Percentiles rank a stretch among this genome's conserved stretches.
These are phyloP conservation scores for Hypoxylon lenormandii DNA, from an alignment of 495 filamentous ascomycete species.

Conservation along the genomic window DNA sequence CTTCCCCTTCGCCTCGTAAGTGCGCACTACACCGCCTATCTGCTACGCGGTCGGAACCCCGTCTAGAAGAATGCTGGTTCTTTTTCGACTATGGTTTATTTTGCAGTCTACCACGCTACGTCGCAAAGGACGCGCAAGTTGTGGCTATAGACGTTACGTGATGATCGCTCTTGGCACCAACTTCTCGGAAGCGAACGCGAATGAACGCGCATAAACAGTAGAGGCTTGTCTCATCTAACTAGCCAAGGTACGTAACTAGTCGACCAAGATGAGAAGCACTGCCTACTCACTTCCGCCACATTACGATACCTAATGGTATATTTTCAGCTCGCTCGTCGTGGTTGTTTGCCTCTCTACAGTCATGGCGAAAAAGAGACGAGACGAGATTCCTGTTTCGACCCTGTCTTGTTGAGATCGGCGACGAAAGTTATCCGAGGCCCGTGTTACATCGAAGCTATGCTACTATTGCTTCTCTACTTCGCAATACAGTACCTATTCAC, in stretches of 20 bases:
- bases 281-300: conserved; percentile 24
- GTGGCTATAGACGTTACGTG: conserved; percentile 6
- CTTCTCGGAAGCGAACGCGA: conserved; percentile 23
- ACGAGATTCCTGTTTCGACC: background rate
- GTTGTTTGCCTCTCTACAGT: conserved; percentile 22
- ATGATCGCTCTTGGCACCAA: conserved; percentile 25
- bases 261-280: conserved; percentile 21
- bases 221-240: conserved; percentile 16
- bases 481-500: background rate
- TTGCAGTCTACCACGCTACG: conserved; percentile 34
- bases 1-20: conserved; percentile 2
- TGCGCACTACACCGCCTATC: conserved; percentile 39
- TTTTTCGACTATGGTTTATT: conserved; percentile 11
- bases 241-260: background rate
- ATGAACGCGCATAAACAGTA: conserved; percentile 8
- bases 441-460: background rate
- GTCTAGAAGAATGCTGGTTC: conserved; percentile 4
- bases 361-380: conserved; percentile 3
- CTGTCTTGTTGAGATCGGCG: background rate
- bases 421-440: background rate
- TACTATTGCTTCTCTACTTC: background rate
- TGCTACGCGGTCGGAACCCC: conserved; percentile 6
- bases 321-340: conserved; percentile 4
- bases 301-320: conserved; percentile 23
- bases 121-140: conserved; percentile 42